These are phyloP conservation scores for Candida orba DNA, from an alignment of 805 yeast genomes.

Conservation along the genomic window DNA sequence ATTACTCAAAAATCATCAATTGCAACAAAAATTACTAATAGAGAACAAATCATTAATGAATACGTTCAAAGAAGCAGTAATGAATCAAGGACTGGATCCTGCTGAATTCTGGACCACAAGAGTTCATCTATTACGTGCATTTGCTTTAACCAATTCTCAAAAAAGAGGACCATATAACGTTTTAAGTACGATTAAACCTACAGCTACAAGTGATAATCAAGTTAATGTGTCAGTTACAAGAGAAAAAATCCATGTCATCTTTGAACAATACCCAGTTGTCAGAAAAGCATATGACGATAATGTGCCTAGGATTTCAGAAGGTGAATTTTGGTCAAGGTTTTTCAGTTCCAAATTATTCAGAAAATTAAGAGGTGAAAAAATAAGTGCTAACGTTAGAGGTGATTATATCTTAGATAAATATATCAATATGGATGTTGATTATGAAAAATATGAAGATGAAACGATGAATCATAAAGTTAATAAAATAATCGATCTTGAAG, in stretches of 20 bases:
- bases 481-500: slow-evolving; percentile 70
- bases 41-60: slow-evolving; percentile 64
- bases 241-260: slow-evolving; percentile 82
- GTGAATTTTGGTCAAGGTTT: slow-evolving; percentile 94
- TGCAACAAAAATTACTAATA: slow-evolving; percentile 72
- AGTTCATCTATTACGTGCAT: slow-evolving; percentile 71
- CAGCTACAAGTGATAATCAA: slow-evolving; percentile 86
- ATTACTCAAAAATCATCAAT: slow-evolving; percentile 59
- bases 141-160: slow-evolving; percentile 78
- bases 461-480: slow-evolving; percentile 43
- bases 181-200: slow-evolving; percentile 86
- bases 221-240: slow-evolving; percentile 89
- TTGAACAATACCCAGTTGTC: slow-evolving; percentile 88
- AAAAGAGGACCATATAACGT: slow-evolving; percentile 92
- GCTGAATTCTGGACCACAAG: slow-evolving; percentile 84
- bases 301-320: slow-evolving; percentile 84
- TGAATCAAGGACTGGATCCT: slow-evolving; percentile 66
- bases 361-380: slow-evolving; percentile 81
- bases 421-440: slow-evolving; percentile 60
- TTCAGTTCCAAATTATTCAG: slow-evolving; percentile 86
- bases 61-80: slow-evolving; percentile 83
- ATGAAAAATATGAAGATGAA: slow-evolving; percentile 37
- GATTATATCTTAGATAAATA: slow-evolving; percentile 84
- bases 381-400: slow-evolving; percentile 68
- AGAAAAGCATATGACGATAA: slow-evolving; percentile 82